Evolutionary conservation across 352 stramenopile genomes (phyloP).

Genomic region (Phytophthora quininea): DNA sequence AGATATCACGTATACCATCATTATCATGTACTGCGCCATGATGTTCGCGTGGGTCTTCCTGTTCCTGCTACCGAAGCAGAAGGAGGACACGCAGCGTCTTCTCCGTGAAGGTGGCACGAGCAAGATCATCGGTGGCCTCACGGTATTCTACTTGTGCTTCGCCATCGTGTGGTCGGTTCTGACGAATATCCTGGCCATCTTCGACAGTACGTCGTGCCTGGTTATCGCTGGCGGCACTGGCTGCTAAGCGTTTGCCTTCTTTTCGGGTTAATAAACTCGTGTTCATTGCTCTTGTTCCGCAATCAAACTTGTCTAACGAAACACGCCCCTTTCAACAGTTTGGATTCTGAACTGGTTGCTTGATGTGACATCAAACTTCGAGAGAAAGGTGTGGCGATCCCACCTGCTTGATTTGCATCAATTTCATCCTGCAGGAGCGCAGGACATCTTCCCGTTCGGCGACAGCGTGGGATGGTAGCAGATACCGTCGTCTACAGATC

Average conservation of each 20-base stretch:
- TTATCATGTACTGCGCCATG: conserved; percentile 42
- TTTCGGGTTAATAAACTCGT: conserved; percentile 8
- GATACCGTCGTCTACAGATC: no score
- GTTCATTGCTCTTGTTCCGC: background rate
- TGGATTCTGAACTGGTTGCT: no score
- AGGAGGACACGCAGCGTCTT: conserved; percentile 36
- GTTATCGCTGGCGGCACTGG: conserved; percentile 25
- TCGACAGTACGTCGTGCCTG: conserved; percentile 24
- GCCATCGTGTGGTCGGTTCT: conserved; percentile 42
- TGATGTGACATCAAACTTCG: no score
- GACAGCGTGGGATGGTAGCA: no score
- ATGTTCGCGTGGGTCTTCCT: conserved; percentile 39
- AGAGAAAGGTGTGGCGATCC: no score
- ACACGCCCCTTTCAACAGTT: no score
- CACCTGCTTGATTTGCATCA: no score
- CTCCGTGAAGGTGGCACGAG: conserved; percentile 30
- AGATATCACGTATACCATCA: conserved; percentile 34
- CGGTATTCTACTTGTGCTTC: conserved; percentile 36
- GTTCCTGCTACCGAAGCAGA: conserved; percentile 38
- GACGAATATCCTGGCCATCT: conserved; percentile 30
- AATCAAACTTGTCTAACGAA: conserved; percentile 3
- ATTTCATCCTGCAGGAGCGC: no score
- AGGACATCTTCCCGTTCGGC: no score
- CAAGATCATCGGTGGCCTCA: conserved; percentile 35
- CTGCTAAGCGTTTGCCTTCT: conserved; percentile 8